Evolutionary conservation across 1,284 basidiomycete species (phyloP), one percentile per base, ranked within the genome.

Genomic region (Moesziomyces globuligerus): DNA sequence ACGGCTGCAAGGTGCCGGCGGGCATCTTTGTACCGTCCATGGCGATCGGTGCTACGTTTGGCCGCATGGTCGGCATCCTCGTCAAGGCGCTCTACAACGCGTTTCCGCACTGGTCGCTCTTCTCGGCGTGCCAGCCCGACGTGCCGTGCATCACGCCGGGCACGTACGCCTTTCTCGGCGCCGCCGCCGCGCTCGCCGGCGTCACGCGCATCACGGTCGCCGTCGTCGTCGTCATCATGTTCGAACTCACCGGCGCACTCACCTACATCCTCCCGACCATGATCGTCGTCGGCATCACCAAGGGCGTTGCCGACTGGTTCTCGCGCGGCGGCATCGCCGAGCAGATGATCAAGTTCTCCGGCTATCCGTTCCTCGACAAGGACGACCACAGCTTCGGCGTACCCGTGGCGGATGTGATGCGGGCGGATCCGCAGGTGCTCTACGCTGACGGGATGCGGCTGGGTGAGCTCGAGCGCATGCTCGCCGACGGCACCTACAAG

Each of bases 191-290:
- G 1, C 60, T 75, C 18, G 62, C 64, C 32, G 96, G 96, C 24
- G 89, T 99, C 50, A 98, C 97, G 86, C 88, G 94, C 66, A 92
- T 98, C 66, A 98, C 96, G 0, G 93, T 98, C 21, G 93, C 94
- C 0, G 94, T 99, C 2, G 96, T 99, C 2, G 96, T 98, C 2
- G 96, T 98, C 51, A 97, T 99, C 84, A 98, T 98, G 94, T 98
- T 98, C 83, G 96, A 99, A 81, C 86, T 99, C n/a, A 99, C 96
- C 1, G 96, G 96, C 9, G 95, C 96, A 1, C 84, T 98, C 75
- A 98, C 94, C 11, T 98, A 99, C 83, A 96, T 98, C 74, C 85
- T 99, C 25, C 96, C 96, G 0, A 96, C 94, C 4, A 99, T 99
- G 96, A 93, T 99, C 76, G 94, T 97, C 0, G 86, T 98, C 23